Conservation (phyloP, 2,329 filamentous ascomycete species). For the Fusarium chaquense region DNA sequence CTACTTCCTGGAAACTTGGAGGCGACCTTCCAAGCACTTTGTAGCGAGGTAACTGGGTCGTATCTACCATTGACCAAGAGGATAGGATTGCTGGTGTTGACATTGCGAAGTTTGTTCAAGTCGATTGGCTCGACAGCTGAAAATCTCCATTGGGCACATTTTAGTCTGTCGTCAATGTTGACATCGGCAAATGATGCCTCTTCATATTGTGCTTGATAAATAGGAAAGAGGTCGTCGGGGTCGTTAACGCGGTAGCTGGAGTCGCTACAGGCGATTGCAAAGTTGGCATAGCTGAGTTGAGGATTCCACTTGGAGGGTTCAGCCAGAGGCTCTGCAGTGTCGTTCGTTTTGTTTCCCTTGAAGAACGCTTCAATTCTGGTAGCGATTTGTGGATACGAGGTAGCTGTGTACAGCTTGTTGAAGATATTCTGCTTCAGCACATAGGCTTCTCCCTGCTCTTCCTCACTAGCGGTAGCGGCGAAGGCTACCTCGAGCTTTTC, state of each 20-base stretch:
- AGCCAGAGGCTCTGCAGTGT: not conserved
- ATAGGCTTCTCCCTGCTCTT: not conserved
- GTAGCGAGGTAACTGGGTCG: not conserved
- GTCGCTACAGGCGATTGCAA: not conserved
- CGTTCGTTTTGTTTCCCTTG: not conserved
- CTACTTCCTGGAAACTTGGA: conserved; percentile 7
- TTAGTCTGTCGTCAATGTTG: accelerated
- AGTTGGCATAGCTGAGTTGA: accelerated
- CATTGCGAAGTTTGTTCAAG: not conserved
- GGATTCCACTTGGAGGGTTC: not conserved
- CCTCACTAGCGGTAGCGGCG: accelerated
- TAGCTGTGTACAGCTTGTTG: not conserved
- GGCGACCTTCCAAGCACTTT: conserved; percentile 1
- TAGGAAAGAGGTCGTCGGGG: conserved; percentile 2
- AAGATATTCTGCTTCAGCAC: not conserved
- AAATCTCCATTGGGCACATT: conserved; percentile 7
- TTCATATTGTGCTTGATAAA: conserved; percentile 11
- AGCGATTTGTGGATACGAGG: not conserved
- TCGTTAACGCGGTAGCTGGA: not conserved
- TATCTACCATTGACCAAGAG: conserved; percentile 6
- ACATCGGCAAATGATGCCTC: not conserved
- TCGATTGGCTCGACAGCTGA: not conserved
- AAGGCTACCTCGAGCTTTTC: not conserved
- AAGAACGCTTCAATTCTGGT: not conserved
- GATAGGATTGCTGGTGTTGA: not conserved